phyloP scores from a whole-genome alignment of 306 rosid genomes.

The Delonix regia region DNA sequence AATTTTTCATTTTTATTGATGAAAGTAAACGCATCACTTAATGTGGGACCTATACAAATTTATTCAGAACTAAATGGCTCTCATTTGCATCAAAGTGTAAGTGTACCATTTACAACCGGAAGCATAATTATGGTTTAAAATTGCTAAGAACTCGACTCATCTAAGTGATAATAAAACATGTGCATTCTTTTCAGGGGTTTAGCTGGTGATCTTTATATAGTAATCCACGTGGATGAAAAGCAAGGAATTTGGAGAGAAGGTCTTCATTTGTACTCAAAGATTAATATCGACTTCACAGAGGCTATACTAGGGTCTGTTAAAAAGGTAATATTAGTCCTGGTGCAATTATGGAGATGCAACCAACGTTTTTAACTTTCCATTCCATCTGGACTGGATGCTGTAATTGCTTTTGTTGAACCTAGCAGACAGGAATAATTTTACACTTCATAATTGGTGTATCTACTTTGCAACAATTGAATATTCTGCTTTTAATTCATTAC shows the following conservation, averaged over 20 bases:
- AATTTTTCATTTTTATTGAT: background rate
- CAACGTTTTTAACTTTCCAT: conserved; percentile 2
- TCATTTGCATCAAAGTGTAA: too few species aligned
- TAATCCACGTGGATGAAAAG: conserved; percentile 70
- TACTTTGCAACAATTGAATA: background rate
- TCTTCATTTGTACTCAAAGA: conserved; percentile 73
- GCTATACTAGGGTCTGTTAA: conserved; percentile 83
- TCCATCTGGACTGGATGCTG: background rate
- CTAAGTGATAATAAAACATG: conserved; percentile 17
- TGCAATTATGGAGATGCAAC: conserved; percentile 8
- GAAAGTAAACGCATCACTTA: conserved; percentile 11
- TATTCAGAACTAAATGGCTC: conserved; percentile 7
- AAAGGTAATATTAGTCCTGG: conserved; percentile 53
- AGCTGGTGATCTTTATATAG: conserved; percentile 80
- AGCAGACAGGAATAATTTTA: background rate
- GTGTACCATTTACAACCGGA: conserved; percentile 22
- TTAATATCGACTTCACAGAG: conserved; percentile 74
- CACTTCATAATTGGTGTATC: background rate
- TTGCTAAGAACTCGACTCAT: conserved; percentile 6
- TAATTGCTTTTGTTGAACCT: background rate
- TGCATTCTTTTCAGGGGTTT: conserved; percentile 55
- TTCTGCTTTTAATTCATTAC: background rate
- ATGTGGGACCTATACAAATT: conserved; percentile 4
- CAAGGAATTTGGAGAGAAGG: conserved; percentile 86
- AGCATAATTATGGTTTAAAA: conserved; percentile 25